Conservation (phyloP, 768 basidiomycete species). For the Amanita brunnescens region DNA sequence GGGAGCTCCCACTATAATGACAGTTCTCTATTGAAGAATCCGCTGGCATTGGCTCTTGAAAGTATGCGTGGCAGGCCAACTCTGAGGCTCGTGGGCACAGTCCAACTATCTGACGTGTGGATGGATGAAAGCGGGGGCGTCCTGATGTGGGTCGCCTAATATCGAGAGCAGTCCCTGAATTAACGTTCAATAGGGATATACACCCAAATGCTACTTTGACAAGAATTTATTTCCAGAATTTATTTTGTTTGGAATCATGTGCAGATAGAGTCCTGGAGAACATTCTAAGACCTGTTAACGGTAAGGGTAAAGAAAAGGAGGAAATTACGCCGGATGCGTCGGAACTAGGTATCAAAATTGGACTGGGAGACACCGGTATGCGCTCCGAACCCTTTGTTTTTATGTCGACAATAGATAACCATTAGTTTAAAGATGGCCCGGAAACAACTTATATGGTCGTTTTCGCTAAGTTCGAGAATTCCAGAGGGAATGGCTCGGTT, state of each 20-base stretch:
- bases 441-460: constrained; percentile 62
- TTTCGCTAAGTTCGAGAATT: constrained; percentile 23
- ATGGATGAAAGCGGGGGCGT: constrained; percentile 50
- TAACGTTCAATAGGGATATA: constrained; percentile 42
- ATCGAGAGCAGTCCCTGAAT: not conserved
- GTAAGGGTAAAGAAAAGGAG: not conserved
- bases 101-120: constrained; percentile 46
- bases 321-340: constrained; percentile 28
- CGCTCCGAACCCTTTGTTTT: not conserved
- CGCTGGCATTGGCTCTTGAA: constrained; percentile 64
- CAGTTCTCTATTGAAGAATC: constrained; percentile 46
- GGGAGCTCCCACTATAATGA: not conserved
- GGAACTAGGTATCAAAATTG: constrained; percentile 47
- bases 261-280: not conserved
- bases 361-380: constrained; percentile 61
- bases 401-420: not conserved
- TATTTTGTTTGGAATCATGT: constrained; percentile 44
- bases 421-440: constrained; percentile 41
- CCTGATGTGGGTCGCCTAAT: constrained; percentile 19
- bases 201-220: constrained; percentile 57
- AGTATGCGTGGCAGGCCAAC: constrained; percentile 72
- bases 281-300: not conserved
- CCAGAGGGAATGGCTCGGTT: not conserved
- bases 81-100: constrained; percentile 47
- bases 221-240: constrained; percentile 62